phyloP scores from a whole-genome alignment of 352 stramenopile genomes.

The Globisporangium emineosum region DNA sequence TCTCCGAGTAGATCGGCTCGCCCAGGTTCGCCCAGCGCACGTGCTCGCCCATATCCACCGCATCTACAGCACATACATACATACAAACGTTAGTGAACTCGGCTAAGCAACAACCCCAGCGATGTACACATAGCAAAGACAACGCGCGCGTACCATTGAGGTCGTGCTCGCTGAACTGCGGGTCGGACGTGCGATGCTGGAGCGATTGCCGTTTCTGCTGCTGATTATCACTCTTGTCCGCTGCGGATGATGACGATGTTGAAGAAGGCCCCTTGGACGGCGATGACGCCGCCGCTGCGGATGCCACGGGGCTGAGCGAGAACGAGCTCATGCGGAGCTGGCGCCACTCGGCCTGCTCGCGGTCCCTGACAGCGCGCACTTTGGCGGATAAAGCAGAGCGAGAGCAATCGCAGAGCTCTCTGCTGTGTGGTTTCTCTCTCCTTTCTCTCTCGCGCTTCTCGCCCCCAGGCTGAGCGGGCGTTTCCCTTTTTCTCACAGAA shows the following conservation, averaged over 20 bases:
- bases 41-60: conserved; percentile 64
- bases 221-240: neutral
- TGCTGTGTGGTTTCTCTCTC: neutral
- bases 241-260: neutral
- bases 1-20: conserved; percentile 67
- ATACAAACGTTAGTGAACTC: neutral
- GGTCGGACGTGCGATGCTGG: conserved; percentile 59
- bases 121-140: neutral
- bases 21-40: conserved; percentile 56
- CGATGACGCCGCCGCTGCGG: neutral
- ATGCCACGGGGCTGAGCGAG: conserved; percentile 13
- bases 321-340: conserved; percentile 20
- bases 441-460: neutral
- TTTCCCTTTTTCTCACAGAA: neutral
- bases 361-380: neutral
- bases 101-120: neutral
- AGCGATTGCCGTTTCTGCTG: conserved; percentile 32
- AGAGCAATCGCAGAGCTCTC: neutral
- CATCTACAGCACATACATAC: conserved; percentile 32
- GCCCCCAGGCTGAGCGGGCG: neutral
- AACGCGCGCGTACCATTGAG: conserved; percentile 33
- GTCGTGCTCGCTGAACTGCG: conserved; percentile 53
- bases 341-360: conserved; percentile 17
- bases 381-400: conserved; percentile 1
- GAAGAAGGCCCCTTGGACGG: neutral